These are phyloP conservation scores for Scedosporium apiospermum DNA, from an alignment of 2,329 filamentous ascomycete species.

Conservation along the genomic window DNA sequence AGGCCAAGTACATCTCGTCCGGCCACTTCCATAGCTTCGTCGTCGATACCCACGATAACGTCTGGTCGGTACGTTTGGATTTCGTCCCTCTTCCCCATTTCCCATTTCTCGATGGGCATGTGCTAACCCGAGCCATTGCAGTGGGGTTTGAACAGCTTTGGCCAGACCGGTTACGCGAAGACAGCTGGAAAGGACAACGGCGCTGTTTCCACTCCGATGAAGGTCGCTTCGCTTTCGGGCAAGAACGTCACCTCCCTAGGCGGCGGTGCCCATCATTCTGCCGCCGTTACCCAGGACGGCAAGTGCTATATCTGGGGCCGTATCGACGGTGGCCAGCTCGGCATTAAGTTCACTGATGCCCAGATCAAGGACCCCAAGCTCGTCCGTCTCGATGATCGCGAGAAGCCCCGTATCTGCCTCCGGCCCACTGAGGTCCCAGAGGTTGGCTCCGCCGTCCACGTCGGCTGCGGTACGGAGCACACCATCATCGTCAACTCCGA, in stretches of 20 bases:
- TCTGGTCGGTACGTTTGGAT: constrained; percentile 44
- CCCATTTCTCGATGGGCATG: constrained; percentile 32
- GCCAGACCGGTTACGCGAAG: constrained; percentile 53
- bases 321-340: constrained; percentile 39
- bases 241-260: constrained; percentile 52
- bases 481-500: constrained; percentile 54
- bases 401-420: constrained; percentile 50
- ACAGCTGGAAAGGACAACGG: constrained; percentile 32
- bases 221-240: constrained; percentile 51
- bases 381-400: constrained; percentile 44
- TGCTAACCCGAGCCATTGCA: constrained; percentile 48
- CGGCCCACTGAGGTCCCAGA: constrained; percentile 45
- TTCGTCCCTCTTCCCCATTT: constrained; percentile 32
- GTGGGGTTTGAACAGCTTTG: constrained; percentile 77
- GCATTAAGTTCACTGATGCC: constrained; percentile 36
- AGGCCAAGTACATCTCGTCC: constrained; percentile 52
- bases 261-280: constrained; percentile 62
- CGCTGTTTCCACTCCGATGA: constrained; percentile 53
- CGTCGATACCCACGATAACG: constrained; percentile 45
- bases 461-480: constrained; percentile 55
- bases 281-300: constrained; percentile 39
- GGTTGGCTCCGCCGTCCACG: constrained; percentile 35
- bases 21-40: constrained; percentile 60
- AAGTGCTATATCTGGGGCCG: constrained; percentile 45
- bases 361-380: constrained; percentile 36